Percentiles rank a stretch among this genome's conserved stretches.
Conservation (phyloP, 225 moss, liverwort and hornwort genomes). For the Polytrichum formosum region DNA sequence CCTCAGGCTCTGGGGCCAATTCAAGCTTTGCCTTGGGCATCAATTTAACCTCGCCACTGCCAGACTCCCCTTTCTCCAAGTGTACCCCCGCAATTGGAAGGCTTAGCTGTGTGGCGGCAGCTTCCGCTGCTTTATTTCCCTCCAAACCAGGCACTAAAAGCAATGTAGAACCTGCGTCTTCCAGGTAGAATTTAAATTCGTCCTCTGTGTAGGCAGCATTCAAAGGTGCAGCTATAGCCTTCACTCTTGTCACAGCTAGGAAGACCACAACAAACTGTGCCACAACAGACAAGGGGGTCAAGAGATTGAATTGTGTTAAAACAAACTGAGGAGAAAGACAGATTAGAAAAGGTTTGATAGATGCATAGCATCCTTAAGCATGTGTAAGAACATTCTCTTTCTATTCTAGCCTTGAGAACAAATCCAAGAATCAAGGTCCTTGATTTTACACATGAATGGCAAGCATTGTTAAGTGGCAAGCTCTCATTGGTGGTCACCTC, state of each 20-base stretch:
- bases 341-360: too few species aligned
- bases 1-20: conserved; percentile 36
- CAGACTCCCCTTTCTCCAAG: conserved; percentile 75
- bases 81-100: conserved; percentile 91
- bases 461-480: too few species aligned
- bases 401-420: too few species aligned
- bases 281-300: not conserved
- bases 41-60: conserved; percentile 63
- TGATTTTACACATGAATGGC: too few species aligned
- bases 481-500: too few species aligned
- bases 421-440: too few species aligned
- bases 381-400: too few species aligned
- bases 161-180: conserved; percentile 76
- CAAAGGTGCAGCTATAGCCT: conserved; percentile 89
- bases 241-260: conserved; percentile 70
- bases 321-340: too few species aligned
- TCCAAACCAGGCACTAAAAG: conserved; percentile 87
- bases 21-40: conserved; percentile 60
- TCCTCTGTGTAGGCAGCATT: conserved; percentile 90
- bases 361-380: too few species aligned
- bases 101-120: conserved; percentile 67
- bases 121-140: conserved; percentile 87
- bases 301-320: not conserved
- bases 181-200: conserved; percentile 85
- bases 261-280: conserved; percentile 94